Percentiles rank a stretch among this genome's conserved stretches.
Evolutionary conservation across 768 basidiomycete species (phyloP).

Genomic region (Mycena maculata): DNA sequence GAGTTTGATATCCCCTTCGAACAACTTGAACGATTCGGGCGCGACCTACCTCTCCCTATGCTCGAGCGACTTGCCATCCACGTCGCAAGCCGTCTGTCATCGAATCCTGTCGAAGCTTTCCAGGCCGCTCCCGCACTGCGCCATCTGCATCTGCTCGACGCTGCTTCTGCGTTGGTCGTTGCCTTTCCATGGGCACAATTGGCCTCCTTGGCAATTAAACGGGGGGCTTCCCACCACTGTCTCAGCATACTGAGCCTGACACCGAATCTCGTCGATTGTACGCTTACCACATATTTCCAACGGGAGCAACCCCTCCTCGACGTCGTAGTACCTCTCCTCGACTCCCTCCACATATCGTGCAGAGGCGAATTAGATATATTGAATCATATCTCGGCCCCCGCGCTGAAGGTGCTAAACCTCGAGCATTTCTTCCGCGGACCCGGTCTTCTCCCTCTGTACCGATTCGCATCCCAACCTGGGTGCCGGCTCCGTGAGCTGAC

Average conservation of each 20-base stretch:
- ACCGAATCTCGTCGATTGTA: constrained; percentile 3
- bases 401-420: background rate
- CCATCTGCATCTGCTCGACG: background rate
- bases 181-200: constrained; percentile 5
- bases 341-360: background rate
- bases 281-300: background rate
- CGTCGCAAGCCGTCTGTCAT: no score
- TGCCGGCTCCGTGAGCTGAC: background rate
- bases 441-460: background rate
- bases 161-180: background rate
- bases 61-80: constrained; percentile 5
- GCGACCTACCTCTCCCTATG: constrained; percentile 9
- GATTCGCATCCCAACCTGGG: background rate
- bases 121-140: background rate
- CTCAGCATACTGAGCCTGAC: background rate
- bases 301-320: background rate
- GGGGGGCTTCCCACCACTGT: background rate
- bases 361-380: no score
- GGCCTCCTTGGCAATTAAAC: background rate
- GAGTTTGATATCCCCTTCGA: background rate
- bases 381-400: background rate
- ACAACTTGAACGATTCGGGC: background rate
- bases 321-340: background rate
- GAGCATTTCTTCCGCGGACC: background rate
- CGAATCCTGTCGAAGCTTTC: background rate